Evolutionary conservation across 495 filamentous ascomycete species (phyloP).

Genomic region (Hyaloscypha hepaticicola): DNA sequence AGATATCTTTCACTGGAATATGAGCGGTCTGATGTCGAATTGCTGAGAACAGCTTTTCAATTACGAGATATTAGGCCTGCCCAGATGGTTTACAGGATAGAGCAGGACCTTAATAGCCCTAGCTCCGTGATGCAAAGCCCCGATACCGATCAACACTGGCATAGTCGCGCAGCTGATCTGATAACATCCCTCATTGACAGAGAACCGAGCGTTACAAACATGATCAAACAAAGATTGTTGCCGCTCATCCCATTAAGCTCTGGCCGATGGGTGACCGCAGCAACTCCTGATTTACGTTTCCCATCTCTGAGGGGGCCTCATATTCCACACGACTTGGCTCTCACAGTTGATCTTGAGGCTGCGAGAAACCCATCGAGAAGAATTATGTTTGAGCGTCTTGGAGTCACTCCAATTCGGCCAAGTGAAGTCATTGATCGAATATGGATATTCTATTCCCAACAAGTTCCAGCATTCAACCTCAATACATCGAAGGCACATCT

Average conservation of each 20-base stretch:
- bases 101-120: conserved; percentile 10
- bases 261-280: conserved; percentile 11
- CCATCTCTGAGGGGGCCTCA: conserved; percentile 7
- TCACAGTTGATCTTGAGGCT: conserved; percentile 4
- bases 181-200: neutral
- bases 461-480: neutral
- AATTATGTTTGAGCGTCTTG: neutral
- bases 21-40: neutral
- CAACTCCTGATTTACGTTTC: neutral
- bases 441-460: neutral
- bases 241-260: conserved; percentile 5
- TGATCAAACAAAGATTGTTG: neutral
- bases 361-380: neutral
- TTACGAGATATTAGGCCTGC: neutral
- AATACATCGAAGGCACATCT: conserved; percentile 9
- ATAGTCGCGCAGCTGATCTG: conserved; percentile 8
- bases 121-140: neutral
- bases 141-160: neutral
- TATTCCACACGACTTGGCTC: conserved; percentile 1
- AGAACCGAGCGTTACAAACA: neutral
- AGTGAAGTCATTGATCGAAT: neutral
- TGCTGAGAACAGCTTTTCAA: neutral
- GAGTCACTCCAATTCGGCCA: neutral
- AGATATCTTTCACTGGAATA: conserved; percentile 1
- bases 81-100: conserved; percentile 2